Conservation (phyloP, 371 early-diverging fungal species). For the Umbelopsis sp. region DNA sequence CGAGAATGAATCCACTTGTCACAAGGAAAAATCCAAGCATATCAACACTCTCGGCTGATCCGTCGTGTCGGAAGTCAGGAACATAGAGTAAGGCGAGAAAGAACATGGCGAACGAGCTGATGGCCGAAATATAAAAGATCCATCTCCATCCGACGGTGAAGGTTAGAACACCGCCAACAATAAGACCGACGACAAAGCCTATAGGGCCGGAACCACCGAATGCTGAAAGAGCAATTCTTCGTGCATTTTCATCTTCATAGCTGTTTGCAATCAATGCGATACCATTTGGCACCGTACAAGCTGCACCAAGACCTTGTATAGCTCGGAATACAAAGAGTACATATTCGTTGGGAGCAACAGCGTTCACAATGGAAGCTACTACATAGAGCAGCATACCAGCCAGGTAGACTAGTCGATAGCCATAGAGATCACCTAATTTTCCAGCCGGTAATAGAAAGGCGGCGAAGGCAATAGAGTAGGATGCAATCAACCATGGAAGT, state of each 20-base stretch:
- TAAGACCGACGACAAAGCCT: constrained; percentile 48
- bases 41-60: constrained; percentile 39
- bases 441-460: constrained; percentile 50
- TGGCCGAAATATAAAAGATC: constrained; percentile 50
- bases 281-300: constrained; percentile 47
- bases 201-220: constrained; percentile 48
- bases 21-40: constrained; percentile 44
- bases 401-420: constrained; percentile 40
- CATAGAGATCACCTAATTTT: constrained; percentile 50
- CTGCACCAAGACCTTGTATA: constrained; percentile 47
- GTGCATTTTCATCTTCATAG: constrained; percentile 37
- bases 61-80: constrained; percentile 26
- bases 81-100: constrained; percentile 31
- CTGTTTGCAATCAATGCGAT: constrained; percentile 38
- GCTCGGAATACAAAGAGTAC: constrained; percentile 45
- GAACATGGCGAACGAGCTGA: constrained; percentile 36
- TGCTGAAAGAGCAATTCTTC: constrained; percentile 45
- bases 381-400: constrained; percentile 41
- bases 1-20: constrained; percentile 39
- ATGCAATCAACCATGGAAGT: constrained; percentile 44
- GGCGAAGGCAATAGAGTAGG: constrained; percentile 50
- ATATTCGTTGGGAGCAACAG: constrained; percentile 31
- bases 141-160: constrained; percentile 51
- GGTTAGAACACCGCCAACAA: constrained; percentile 49
- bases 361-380: constrained; percentile 34